Percentiles rank a stretch among this genome's conserved stretches.
phyloP scores from a whole-genome alignment of 345 rosid species.

The Arabis hirsuta region DNA sequence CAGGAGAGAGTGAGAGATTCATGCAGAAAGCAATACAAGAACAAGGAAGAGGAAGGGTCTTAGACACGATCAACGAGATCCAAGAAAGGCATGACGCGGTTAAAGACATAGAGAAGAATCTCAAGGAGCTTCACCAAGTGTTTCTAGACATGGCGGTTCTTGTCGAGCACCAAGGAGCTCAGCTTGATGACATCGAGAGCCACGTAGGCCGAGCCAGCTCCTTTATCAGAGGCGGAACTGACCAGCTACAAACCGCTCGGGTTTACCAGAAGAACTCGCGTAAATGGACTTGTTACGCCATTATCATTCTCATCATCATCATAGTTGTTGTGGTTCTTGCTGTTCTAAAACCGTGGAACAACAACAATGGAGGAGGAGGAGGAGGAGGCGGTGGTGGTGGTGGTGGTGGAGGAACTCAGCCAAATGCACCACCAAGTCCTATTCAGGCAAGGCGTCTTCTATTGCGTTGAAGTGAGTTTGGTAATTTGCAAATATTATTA shows the following conservation, averaged over 20 bases:
- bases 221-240: conserved; percentile 63
- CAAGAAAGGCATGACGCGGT: conserved; percentile 93
- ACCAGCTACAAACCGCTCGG: conserved; percentile 63
- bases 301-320: conserved; percentile 64
- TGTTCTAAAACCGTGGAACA: conserved; percentile 66
- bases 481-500: conserved; percentile 43
- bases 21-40: conserved; percentile 90
- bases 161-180: conserved; percentile 78
- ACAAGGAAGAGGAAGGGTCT: conserved; percentile 79
- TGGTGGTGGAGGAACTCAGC: conserved; percentile 27
- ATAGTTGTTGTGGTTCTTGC: conserved; percentile 61
- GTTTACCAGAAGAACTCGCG: conserved; percentile 70
- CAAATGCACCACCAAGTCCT: conserved; percentile 32
- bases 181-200: conserved; percentile 80
- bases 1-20: conserved; percentile 92
- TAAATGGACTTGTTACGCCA: conserved; percentile 79
- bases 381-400: background rate
- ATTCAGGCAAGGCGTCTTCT: conserved; percentile 42
- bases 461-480: conserved; percentile 41
- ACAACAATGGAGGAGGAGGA: conserved; percentile 7
- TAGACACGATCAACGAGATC: conserved; percentile 80
- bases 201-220: conserved; percentile 79
- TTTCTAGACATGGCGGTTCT: conserved; percentile 87
- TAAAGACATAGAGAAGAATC: conserved; percentile 76
- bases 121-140: conserved; percentile 86